Evolutionary conservation across 108 stramenopile genomes (phyloP).

Genomic region (Cylindrotheca fusiformis): DNA sequence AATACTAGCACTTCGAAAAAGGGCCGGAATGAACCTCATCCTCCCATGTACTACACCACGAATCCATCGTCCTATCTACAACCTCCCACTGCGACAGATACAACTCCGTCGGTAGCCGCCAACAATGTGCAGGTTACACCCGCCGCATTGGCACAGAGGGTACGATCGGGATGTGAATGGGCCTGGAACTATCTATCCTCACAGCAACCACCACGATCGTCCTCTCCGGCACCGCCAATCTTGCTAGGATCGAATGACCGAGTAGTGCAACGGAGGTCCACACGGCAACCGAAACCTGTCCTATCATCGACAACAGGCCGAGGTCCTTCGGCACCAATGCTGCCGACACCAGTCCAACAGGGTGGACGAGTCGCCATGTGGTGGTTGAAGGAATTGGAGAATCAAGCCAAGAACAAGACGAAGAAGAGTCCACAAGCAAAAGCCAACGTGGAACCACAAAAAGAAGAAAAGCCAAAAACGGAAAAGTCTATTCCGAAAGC

Average conservation of each 20-base stretch:
- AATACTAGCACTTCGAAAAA: background rate
- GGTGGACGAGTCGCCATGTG: slow-evolving; percentile 46
- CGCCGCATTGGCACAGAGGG: slow-evolving; percentile 12
- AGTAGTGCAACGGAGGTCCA: slow-evolving; percentile 5
- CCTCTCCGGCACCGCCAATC: slow-evolving; percentile 2
- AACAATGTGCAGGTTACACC: slow-evolving; percentile 15
- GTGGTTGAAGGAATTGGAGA: slow-evolving; percentile 25
- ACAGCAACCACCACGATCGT: slow-evolving; percentile 10
- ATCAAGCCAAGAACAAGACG: slow-evolving; percentile 8
- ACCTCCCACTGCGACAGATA: slow-evolving; percentile 13
- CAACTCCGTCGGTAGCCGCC: background rate
- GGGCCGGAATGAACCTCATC: slow-evolving; percentile 11
- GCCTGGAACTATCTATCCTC: slow-evolving; percentile 27
- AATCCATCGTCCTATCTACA: slow-evolving; percentile 28
- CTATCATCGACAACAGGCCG: background rate
- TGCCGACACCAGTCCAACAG: slow-evolving; percentile 29
- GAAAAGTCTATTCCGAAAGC: background rate
- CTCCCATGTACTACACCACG: slow-evolving; percentile 27
- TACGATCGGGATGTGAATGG: slow-evolving; percentile 30
- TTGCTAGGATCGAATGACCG: background rate
- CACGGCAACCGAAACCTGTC: slow-evolving; percentile 12
- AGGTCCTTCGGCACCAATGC: slow-evolving; percentile 3
- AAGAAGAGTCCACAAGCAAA: background rate
- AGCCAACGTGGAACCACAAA: slow-evolving; percentile 3
- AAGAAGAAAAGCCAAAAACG: background rate